Base-by-base conservation (phyloP, 345 rosid genomes). In the Zanthoxylum bungeanum region DNA sequence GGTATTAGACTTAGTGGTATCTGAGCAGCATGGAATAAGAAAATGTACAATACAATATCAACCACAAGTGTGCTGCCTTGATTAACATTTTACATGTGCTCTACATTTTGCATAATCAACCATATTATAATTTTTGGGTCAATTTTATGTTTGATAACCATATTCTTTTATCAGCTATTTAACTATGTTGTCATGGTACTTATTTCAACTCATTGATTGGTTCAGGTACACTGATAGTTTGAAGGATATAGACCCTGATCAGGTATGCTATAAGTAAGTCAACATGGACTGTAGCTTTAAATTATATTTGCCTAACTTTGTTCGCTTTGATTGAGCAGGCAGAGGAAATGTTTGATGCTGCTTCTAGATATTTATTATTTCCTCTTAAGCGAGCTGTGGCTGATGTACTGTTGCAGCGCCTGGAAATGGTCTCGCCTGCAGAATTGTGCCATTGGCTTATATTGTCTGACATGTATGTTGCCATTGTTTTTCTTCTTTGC, bases 331-430 rank as follows among this genome's bases (percentile, higher is more conserved):
- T n/a, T 86, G 76, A 75, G 60, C 85, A 92, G 98, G 98, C 90
- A 31, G 99, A 90, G 76, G 98, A 89, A 77, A 88, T 92, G 79
- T 92, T 95, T 83, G 99, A 95, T 84, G 96, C 92, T 75, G 93
- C 98, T 74, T 92, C 99, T 62, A 89, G 99, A 72, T 95, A 95
- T 79, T 80, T 95, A 52, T 73, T 95, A 66, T 91, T 95, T 84
- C 96, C 99, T 74, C 88, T 95, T 39, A 95, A 91, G 85, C 96
- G 99, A 75, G 91, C 96, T 53, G 98, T 95, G 47, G 99, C 96
- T 77, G 99, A 95, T 66, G 96, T 80, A 42, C 75, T 95, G 73
- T 73, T 92, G 75, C 99, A 89, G 14, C 88, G 85, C 67, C 84
- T 95, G 68, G 96, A 95, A 85, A 80, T 76, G 78, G 91, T 81